phyloP scores from a whole-genome alignment of 2,329 filamentous ascomycete species.

The Ophiosphaerella narmari region DNA sequence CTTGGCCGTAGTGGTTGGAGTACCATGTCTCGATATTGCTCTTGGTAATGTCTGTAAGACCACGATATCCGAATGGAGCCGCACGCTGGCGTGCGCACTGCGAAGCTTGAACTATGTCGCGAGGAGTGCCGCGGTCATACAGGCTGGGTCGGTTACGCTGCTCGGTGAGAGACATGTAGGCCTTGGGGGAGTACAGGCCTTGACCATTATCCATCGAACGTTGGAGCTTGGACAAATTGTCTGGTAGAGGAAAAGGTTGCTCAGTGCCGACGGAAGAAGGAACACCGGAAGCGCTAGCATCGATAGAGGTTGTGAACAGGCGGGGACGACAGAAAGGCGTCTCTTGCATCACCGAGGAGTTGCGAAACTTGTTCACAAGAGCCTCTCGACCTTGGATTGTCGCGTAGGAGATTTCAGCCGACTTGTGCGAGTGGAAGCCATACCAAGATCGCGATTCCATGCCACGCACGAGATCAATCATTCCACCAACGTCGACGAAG shows the following conservation, averaged over 20 bases:
- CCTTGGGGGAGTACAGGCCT: conserved; percentile 83
- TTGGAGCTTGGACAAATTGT: conserved; percentile 87
- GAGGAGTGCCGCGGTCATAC: conserved; percentile 77
- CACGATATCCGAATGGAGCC: conserved; percentile 9
- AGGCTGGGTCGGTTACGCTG: conserved; percentile 77
- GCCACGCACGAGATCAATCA: conserved; percentile 36
- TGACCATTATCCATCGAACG: conserved; percentile 86
- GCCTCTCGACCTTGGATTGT: conserved; percentile 94
- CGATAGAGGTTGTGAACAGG: conserved; percentile 56
- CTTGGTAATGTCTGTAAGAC: conserved; percentile 25
- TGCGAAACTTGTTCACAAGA: conserved; percentile 91
- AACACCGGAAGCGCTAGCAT: conserved; percentile 47
- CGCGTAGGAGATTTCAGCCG: conserved; percentile 92
- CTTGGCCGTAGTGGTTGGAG: conserved; percentile 21
- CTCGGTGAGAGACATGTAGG: conserved; percentile 73
- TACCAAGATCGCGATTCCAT: conserved; percentile 61
- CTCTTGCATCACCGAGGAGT: conserved; percentile 95
- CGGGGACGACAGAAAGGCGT: conserved; percentile 81
- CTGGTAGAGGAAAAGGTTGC: conserved; percentile 74
- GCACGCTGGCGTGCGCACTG: conserved; percentile 22
- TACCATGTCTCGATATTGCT: conserved; percentile 32
- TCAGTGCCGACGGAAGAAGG: conserved; percentile 66
- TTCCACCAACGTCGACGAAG: conserved; percentile 69
- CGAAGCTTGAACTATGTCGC: conserved; percentile 34
- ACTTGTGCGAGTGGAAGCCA: conserved; percentile 80